Conservation (phyloP, 2,329 filamentous ascomycete species). For the Monilinia aucupariae region DNA sequence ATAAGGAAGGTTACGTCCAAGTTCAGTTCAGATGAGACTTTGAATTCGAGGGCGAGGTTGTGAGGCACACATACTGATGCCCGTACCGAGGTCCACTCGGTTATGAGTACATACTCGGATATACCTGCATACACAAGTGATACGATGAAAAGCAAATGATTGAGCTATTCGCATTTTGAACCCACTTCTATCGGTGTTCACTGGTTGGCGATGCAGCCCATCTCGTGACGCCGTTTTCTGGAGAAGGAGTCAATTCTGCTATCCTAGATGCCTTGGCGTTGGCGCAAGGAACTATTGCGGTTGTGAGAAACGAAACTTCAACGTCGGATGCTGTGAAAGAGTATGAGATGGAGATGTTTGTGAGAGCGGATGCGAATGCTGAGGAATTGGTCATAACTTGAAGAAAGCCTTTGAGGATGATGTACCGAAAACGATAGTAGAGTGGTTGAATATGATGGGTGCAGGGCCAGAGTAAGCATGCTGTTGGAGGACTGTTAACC, state of each 20-base stretch:
- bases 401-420: conserved; percentile 19
- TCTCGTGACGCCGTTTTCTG: conserved; percentile 43
- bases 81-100: too few relatives aligned
- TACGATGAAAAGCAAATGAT: too few relatives aligned
- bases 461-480: not conserved
- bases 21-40: too few relatives aligned
- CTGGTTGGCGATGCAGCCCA: conserved; percentile 45
- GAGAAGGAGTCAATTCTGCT: conserved; percentile 40
- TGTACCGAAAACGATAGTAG: conserved; percentile 1
- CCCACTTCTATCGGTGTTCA: conserved; percentile 20
- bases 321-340: conserved; percentile 23
- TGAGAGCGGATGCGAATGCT: conserved; percentile 14
- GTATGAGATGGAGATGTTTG: conserved; percentile 29
- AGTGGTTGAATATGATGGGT: conserved; percentile 4
- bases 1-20: too few relatives aligned
- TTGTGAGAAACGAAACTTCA: not conserved
- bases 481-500: not conserved
- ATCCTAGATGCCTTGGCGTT: conserved; percentile 40
- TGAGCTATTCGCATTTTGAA: too few relatives aligned
- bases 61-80: too few relatives aligned
- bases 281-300: not conserved
- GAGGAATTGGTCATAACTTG: conserved; percentile 13
- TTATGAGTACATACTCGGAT: too few relatives aligned
- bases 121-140: too few relatives aligned
- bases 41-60: too few relatives aligned